Evolutionary conservation across 139 green algal genomes (phyloP).

Genomic region (Marvania coccoides): DNA sequence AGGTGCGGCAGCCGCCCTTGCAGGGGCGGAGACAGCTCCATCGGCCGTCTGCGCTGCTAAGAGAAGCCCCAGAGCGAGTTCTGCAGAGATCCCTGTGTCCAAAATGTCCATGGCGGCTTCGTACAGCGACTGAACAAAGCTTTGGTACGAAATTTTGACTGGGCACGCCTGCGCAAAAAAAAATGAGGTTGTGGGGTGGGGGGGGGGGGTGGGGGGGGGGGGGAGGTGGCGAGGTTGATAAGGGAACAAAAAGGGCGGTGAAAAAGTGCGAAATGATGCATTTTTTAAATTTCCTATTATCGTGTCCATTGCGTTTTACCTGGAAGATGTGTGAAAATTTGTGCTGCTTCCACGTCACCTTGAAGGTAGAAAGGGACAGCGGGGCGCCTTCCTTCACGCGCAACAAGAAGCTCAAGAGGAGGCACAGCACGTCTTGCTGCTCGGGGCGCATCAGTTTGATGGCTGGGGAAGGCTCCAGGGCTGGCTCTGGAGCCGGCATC

Average conservation of each 20-base stretch:
- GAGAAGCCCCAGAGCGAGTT: background rate
- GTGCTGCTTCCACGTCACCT: conserved; percentile 14
- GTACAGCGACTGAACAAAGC: conserved; percentile 6
- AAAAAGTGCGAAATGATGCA: background rate
- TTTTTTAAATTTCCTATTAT: background rate
- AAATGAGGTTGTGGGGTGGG: no score
- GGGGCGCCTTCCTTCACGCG: background rate
- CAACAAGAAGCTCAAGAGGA: conserved; percentile 10
- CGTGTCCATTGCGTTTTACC: background rate
- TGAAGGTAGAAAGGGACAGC: conserved; percentile 8
- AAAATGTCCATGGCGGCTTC: background rate
- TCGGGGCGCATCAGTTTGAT: no score
- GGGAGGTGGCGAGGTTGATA: background rate
- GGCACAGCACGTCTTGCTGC: conserved; percentile 9
- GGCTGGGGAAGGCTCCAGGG: no score
- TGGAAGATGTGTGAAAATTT: conserved; percentile 16
- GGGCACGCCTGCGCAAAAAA: background rate
- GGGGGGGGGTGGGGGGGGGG: background rate
- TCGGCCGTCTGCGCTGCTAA: background rate
- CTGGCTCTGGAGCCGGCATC: no score
- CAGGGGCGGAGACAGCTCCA: background rate
- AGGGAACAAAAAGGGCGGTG: background rate
- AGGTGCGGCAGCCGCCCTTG: background rate
- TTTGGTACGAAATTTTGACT: background rate
- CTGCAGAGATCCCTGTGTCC: background rate